These are phyloP conservation scores for Acanthamoeba lenticulata DNA, from an alignment of 208 protist genomes.

Conservation along the genomic window DNA sequence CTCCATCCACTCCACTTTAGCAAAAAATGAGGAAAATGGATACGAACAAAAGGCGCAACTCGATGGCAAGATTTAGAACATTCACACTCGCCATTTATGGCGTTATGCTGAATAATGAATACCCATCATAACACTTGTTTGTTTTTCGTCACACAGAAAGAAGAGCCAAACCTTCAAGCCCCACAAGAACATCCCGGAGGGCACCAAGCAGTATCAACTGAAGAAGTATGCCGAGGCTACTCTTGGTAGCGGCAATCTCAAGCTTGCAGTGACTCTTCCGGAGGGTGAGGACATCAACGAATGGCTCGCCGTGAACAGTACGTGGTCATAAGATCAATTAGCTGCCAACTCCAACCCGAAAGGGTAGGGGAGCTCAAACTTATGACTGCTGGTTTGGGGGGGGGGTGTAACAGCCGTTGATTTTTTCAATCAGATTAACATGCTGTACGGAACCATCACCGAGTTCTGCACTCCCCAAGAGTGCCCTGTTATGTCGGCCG, in stretches of 20 bases:
- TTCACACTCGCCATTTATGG: no score
- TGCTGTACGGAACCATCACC: conserved; percentile 97
- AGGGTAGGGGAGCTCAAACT: no score
- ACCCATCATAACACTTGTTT: background rate
- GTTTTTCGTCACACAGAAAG: conserved; percentile 65
- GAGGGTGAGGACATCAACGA: conserved; percentile 96
- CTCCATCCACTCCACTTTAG: background rate
- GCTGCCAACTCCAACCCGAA: no score
- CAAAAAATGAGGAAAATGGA: no score
- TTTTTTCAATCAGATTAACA: conserved; percentile 99
- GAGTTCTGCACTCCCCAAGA: conserved; percentile 97
- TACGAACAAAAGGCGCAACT: no score
- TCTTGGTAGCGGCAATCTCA: conserved; percentile 91
- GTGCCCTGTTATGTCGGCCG: conserved; percentile 97
- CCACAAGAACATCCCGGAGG: conserved; percentile 95
- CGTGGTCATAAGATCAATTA: no score
- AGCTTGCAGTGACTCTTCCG: conserved; percentile 93
- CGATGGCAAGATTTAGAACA: no score
- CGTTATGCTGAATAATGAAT: no score
- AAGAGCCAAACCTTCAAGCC: conserved; percentile 94
- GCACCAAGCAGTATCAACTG: conserved; percentile 95
- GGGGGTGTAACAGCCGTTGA: conserved; percentile 96
- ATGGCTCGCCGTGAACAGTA: conserved; percentile 97
- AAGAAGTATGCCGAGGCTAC: conserved; percentile 91
- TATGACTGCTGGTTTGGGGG: no score